Base-by-base conservation (phyloP, 169 alveolate species). In the Plasmodium malariae region DNA sequence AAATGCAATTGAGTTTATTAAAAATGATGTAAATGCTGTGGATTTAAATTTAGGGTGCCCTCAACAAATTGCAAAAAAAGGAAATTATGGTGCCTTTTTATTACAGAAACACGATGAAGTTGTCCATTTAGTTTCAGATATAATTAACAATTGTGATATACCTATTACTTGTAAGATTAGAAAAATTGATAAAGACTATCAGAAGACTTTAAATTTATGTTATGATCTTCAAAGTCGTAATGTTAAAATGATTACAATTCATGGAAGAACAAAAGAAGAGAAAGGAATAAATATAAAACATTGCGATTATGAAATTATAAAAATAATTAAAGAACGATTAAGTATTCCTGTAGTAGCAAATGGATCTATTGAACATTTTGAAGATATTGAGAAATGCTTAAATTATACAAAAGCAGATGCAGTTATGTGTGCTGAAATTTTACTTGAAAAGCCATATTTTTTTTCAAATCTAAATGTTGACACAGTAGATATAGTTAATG, bases 31-130 rank as follows among this genome's bases (percentile, higher is more conserved):
- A 51, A 96, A 95, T 26, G 98, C 98, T 37, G 96, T 97, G n/a
- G 99, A 97, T 92, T 68, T 97, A 30, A 97, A 97, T 93, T 88
- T 96, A 54, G 98, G 98, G 0, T 97, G 98, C 69, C 99, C 99
- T n/a, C 98, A 97, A 92, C 97, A 96, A 54, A 97, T 97, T 17
- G 99, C 99, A 34, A 96, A 91, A 89, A 95, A 94, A 85, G 99
- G 99, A 6, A 95, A 95, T 71, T 97, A 97, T 92, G 99, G 99
- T 1, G 94, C 99, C 9, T 97, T 94, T 93, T 94, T 97, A 78
- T 92, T 97, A 21, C 97, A 96, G 49, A 96, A 96, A 70, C 97
- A 97, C 11, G 98, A 96, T 28, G 89, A 89, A 32, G 93, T 93
- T 19, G 85, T 95, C 21, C 85, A 88, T 24, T 92, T 97, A 45